A percentile compares a stretch with the other conserved stretches of the same genome.
Evolutionary conservation across 768 basidiomycete species (phyloP).

Genomic region (Boletus edulis): DNA sequence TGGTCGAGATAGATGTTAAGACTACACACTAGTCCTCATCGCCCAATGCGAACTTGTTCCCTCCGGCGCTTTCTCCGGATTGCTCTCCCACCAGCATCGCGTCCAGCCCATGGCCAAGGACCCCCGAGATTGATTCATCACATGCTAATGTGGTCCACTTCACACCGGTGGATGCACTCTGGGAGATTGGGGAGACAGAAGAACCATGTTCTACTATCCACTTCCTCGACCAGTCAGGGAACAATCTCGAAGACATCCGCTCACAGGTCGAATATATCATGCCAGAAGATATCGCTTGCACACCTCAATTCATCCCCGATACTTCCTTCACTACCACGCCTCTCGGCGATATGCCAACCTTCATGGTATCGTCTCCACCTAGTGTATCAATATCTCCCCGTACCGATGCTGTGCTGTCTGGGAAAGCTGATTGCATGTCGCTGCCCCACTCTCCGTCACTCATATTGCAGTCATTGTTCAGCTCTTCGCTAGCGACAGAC

Average conservation of each 20-base stretch:
- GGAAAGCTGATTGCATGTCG: neutral
- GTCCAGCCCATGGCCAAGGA: conserved; percentile 21
- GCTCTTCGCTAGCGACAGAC: neutral
- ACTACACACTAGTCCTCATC: conserved; percentile 1
- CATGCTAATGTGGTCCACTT: neutral
- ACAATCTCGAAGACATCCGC: conserved; percentile 13
- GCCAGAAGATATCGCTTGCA: conserved; percentile 24
- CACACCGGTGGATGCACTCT: neutral
- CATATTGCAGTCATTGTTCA: neutral
- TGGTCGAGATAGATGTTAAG: neutral
- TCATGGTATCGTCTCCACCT: neutral
- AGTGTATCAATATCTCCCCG: neutral
- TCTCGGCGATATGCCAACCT: neutral
- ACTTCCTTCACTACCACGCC: neutral
- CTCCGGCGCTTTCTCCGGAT: conserved; percentile 25
- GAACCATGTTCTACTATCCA: neutral
- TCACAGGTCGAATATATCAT: conserved; percentile 5
- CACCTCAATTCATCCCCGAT: neutral
- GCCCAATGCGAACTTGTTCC: neutral
- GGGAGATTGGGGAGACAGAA: neutral
- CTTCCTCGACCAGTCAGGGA: conserved; percentile 16
- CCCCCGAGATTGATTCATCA: conserved; percentile 9
- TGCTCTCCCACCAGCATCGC: conserved; percentile 19
- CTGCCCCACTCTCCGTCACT: neutral
- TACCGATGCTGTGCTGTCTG: neutral